These are phyloP conservation scores for Cyamopsis tetragonoloba DNA, from an alignment of 306 rosid genomes.

Conservation along the genomic window DNA sequence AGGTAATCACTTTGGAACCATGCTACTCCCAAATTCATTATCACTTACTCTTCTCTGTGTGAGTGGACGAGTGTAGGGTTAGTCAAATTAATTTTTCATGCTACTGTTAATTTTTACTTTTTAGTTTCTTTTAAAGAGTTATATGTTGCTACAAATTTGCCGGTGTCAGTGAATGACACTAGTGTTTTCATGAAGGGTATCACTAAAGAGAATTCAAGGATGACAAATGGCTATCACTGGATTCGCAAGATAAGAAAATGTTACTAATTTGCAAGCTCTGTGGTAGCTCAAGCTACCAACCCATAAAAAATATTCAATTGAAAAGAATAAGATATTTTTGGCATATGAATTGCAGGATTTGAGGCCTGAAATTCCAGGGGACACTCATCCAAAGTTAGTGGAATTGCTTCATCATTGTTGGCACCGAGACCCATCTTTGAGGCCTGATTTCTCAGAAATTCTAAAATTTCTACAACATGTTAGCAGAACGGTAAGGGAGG, in stretches of 20 bases:
- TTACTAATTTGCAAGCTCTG: neutral
- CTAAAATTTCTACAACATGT: slow-evolving; percentile 35
- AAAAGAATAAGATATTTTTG: neutral
- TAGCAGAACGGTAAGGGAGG: slow-evolving; percentile 33
- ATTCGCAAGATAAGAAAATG: slow-evolving; percentile 26
- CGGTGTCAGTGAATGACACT: slow-evolving; percentile 20
- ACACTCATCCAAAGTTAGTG: slow-evolving; percentile 49
- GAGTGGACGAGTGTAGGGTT: neutral
- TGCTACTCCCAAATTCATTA: neutral
- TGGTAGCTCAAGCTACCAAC: neutral
- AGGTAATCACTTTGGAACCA: slow-evolving; percentile 46
- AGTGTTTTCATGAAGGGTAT: slow-evolving; percentile 20
- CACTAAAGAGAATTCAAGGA: slow-evolving; percentile 17
- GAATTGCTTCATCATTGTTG: slow-evolving; percentile 57
- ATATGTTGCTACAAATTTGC: slow-evolving; percentile 2
- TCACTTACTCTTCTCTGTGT: neutral
- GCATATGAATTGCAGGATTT: slow-evolving; percentile 51
- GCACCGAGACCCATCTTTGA: slow-evolving; percentile 50
- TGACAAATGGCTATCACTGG: slow-evolving; percentile 22
- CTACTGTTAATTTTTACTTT: neutral
- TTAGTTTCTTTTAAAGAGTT: neutral
- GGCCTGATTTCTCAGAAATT: slow-evolving; percentile 68
- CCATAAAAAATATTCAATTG: neutral
- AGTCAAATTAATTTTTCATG: neutral
- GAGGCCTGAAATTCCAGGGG: slow-evolving; percentile 54